phyloP scores from a whole-genome alignment of 371 early-diverging fungal species.

The Apophysomyces elegans region DNA sequence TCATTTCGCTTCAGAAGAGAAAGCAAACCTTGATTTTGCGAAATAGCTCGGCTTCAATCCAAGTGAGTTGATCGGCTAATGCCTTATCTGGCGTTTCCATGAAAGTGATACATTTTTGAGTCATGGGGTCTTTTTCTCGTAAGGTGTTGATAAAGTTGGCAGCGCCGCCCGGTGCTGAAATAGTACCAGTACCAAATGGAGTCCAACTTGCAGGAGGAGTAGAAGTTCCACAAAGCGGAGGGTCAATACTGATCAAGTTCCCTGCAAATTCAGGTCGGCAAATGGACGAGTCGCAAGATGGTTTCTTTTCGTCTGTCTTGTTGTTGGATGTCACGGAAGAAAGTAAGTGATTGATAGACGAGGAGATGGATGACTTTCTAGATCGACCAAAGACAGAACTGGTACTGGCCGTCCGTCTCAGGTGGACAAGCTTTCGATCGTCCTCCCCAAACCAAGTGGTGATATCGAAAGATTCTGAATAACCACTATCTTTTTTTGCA shows the following conservation, averaged over 20 bases:
- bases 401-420: conserved; percentile 20
- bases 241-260: conserved; percentile 38
- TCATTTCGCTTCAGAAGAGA: background rate
- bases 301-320: conserved; percentile 4
- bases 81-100: conserved; percentile 45
- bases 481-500: conserved; percentile 51
- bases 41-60: conserved; percentile 65
- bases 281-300: conserved; percentile 1
- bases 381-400: conserved; percentile 23
- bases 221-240: conserved; percentile 20
- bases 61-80: conserved; percentile 68
- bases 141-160: conserved; percentile 41
- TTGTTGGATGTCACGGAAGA: conserved; percentile 12
- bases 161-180: conserved; percentile 20
- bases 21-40: conserved; percentile 46
- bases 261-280: conserved; percentile 48
- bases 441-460: conserved; percentile 6
- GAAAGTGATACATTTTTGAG: conserved; percentile 33
- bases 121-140: conserved; percentile 36
- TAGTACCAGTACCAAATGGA: conserved; percentile 17
- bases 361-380: conserved; percentile 23
- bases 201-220: conserved; percentile 28
- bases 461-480: conserved; percentile 18
- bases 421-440: conserved; percentile 4
- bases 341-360: conserved; percentile 21